Evolutionary conservation across 2,329 filamentous ascomycete genomes (phyloP).

Genomic region (Aspergillus novoparasiticus): DNA sequence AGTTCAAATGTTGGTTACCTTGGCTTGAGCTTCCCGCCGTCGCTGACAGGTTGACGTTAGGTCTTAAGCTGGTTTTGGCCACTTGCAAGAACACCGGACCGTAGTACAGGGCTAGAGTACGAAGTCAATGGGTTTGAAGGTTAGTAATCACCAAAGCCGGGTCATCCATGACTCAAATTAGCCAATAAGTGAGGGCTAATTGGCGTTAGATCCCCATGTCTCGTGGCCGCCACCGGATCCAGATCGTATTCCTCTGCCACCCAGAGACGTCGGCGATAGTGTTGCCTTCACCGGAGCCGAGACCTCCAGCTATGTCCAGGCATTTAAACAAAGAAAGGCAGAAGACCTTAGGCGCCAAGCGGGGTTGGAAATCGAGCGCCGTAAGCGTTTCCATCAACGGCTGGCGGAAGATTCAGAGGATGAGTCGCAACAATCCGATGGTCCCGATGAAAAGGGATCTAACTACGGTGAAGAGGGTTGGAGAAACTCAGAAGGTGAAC

Average conservation of each 20-base stretch:
- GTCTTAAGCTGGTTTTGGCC: constrained; percentile 64
- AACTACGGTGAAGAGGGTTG: constrained; percentile 61
- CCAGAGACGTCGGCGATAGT: constrained; percentile 17
- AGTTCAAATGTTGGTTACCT: constrained; percentile 44
- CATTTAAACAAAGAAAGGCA: constrained; percentile 57
- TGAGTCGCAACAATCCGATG: constrained; percentile 21
- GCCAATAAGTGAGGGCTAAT: constrained; percentile 3
- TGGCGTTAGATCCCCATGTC: constrained; percentile 33
- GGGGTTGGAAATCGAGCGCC: constrained; percentile 37
- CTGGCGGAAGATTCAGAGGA: constrained; percentile 26
- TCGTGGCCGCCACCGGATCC: constrained; percentile 54
- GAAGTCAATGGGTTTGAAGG: constrained; percentile 65
- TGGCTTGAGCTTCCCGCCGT: neutral
- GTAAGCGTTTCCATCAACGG: constrained; percentile 46
- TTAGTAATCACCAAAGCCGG: constrained; percentile 22
- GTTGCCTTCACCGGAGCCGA: constrained; percentile 30
- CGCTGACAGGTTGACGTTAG: constrained; percentile 21
- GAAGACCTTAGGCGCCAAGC: constrained; percentile 52
- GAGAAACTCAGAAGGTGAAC: constrained; percentile 64
- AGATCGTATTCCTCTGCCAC: constrained; percentile 48
- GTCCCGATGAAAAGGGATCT: constrained; percentile 21
- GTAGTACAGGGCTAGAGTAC: constrained; percentile 52
- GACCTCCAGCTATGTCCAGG: constrained; percentile 45
- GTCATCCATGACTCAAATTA: neutral
- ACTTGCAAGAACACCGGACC: constrained; percentile 53